These are phyloP conservation scores for Collybiopsis luxurians DNA, from an alignment of 768 basidiomycete species.

Conservation along the genomic window DNA sequence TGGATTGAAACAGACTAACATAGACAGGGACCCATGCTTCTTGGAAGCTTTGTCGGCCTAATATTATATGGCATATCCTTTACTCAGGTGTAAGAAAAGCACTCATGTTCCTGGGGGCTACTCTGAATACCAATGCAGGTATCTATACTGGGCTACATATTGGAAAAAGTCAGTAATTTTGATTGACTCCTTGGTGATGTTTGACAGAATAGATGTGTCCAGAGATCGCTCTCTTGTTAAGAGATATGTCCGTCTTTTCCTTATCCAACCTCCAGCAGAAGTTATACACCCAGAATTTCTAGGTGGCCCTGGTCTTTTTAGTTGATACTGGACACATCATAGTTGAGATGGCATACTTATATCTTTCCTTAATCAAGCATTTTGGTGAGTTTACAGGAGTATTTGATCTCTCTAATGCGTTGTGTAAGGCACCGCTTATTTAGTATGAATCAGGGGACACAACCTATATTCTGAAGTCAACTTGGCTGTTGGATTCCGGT, in stretches of 20 bases:
- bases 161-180: neutral
- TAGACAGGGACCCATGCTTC: conserved; percentile 10
- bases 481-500: neutral
- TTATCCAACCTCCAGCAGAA: too few species aligned
- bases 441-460: neutral
- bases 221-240: neutral
- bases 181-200: neutral
- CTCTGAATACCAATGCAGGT: neutral
- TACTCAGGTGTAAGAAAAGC: conserved; percentile 5
- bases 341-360: conserved; percentile 3
- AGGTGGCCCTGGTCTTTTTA: conserved; percentile 3
- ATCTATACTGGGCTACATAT: conserved; percentile 9
- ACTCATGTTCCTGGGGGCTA: too few species aligned
- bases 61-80: conserved; percentile 7
- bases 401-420: too few species aligned
- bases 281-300: too few species aligned
- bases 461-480: neutral
- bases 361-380: conserved; percentile 4
- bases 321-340: conserved; percentile 5
- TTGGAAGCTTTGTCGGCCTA: conserved; percentile 7
- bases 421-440: neutral
- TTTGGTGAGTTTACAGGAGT: neutral
- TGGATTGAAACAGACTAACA: too few species aligned
- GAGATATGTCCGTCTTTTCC: neutral
- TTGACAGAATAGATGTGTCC: neutral